phyloP scores from a whole-genome alignment of 2,329 filamentous ascomycete genomes.

The Incumbomyces lentus region DNA sequence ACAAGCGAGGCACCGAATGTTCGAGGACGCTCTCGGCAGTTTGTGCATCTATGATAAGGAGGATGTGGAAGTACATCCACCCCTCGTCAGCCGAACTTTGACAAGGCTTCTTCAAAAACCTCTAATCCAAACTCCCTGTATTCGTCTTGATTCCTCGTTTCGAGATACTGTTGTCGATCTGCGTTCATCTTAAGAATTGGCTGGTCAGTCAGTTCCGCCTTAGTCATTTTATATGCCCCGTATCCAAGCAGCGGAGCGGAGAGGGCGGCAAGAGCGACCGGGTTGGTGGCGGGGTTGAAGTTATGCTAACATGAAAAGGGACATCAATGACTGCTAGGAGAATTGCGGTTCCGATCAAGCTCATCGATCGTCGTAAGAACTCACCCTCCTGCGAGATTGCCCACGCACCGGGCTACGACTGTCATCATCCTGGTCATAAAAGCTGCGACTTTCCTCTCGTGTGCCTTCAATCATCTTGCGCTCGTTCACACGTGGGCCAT shows the following conservation, averaged over 20 bases:
- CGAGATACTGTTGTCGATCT: neutral
- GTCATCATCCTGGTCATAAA: neutral
- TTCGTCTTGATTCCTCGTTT: neutral
- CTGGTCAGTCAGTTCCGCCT: neutral
- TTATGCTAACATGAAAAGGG: neutral
- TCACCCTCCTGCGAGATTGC: neutral
- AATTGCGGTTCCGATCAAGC: neutral
- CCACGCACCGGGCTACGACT: neutral
- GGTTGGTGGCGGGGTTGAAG: neutral
- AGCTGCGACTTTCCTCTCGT: neutral
- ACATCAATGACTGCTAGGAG: neutral
- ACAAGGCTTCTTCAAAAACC: neutral
- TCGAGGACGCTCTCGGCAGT: too few species aligned
- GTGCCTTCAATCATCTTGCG: conserved; percentile 1
- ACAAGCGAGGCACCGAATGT: too few species aligned
- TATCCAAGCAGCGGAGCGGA: neutral
- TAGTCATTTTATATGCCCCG: neutral
- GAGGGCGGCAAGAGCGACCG: neutral
- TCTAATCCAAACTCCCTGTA: neutral
- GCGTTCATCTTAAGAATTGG: neutral
- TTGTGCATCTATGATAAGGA: too few species aligned
- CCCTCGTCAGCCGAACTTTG: neutral
- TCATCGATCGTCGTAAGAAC: conserved; percentile 2
- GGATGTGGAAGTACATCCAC: too few species aligned
- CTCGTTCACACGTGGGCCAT: conserved; percentile 1